These are phyloP conservation scores for Handroanthus guayacan DNA, from an alignment of 257 asterid species.

Conservation along the genomic window DNA sequence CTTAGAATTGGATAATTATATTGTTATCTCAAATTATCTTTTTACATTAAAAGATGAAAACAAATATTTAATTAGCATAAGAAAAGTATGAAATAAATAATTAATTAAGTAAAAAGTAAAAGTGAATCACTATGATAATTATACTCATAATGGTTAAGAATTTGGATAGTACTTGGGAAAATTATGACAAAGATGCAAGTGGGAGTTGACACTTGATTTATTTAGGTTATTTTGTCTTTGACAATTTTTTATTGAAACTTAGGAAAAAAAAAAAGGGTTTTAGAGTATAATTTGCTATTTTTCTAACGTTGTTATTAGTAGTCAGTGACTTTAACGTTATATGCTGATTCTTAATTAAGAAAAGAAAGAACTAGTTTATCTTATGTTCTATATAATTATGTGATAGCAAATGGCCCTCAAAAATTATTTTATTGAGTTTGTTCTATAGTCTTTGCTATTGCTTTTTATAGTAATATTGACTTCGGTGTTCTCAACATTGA, in stretches of 20 bases:
- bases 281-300: not conserved
- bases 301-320: no score
- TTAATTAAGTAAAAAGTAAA: conserved; percentile 29
- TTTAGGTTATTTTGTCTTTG: not conserved
- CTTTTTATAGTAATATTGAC: not conserved
- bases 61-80: conserved; percentile 27
- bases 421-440: no score
- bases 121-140: conserved; percentile 33
- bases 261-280: not conserved
- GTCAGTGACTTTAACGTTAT: not conserved
- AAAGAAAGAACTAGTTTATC: not conserved
- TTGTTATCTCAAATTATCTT: conserved; percentile 28
- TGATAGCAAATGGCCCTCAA: no score
- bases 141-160: conserved; percentile 37
- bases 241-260: not conserved
- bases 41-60: conserved; percentile 48
- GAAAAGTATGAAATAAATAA: not conserved
- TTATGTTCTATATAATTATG: not conserved
- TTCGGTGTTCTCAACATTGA: no score
- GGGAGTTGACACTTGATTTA: conserved; percentile 41
- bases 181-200: conserved; percentile 12
- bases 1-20: conserved; percentile 38
- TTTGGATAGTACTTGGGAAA: conserved; percentile 5
- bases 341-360: not conserved
- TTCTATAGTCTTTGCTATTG: no score